Conservation (phyloP, 495 filamentous ascomycete species). For the Saxispiralis lemnorum region DNA sequence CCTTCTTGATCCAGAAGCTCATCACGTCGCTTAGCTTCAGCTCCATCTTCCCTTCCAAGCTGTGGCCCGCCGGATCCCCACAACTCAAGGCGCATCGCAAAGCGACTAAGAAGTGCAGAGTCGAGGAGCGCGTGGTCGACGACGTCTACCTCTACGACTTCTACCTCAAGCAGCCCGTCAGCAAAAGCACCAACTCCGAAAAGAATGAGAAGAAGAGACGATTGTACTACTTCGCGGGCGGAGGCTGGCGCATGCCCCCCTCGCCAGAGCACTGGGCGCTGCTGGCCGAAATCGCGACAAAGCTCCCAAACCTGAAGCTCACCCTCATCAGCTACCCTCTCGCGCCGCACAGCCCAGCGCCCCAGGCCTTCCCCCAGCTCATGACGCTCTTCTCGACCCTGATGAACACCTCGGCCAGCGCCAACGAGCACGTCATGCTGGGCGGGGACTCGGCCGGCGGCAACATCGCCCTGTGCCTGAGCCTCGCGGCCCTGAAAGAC, state of each 20-base stretch:
- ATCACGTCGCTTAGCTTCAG: background rate
- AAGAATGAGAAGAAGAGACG: conserved; percentile 8
- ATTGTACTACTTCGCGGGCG: conserved; percentile 27
- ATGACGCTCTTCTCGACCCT: conserved; percentile 15
- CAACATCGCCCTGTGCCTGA: conserved; percentile 23
- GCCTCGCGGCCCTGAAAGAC: conserved; percentile 17
- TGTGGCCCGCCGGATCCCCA: background rate
- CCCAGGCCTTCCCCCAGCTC: conserved; percentile 15
- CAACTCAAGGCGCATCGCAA: conserved; percentile 1
- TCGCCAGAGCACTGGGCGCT: conserved; percentile 23
- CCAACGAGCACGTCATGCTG: conserved; percentile 16
- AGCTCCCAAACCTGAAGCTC: conserved; percentile 14
- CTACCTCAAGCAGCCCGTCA: background rate
- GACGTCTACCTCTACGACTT: conserved; percentile 22
- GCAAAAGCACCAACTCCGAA: background rate
- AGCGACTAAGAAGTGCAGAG: conserved; percentile 10
- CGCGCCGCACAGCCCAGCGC: conserved; percentile 20
- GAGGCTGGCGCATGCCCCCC: conserved; percentile 22
- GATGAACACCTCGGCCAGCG: conserved; percentile 10
- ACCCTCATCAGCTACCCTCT: conserved; percentile 20
- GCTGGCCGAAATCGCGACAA: conserved; percentile 15
- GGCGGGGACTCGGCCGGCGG: conserved; percentile 22
- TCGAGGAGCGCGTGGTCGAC: conserved; percentile 18
- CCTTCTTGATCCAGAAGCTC: background rate
- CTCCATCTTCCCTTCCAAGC: background rate